Percentiles rank a stretch among this genome's conserved stretches.
phyloP scores from a whole-genome alignment of 1,139 yeast species.

The Debaryomycetaceae sp. region DNA sequence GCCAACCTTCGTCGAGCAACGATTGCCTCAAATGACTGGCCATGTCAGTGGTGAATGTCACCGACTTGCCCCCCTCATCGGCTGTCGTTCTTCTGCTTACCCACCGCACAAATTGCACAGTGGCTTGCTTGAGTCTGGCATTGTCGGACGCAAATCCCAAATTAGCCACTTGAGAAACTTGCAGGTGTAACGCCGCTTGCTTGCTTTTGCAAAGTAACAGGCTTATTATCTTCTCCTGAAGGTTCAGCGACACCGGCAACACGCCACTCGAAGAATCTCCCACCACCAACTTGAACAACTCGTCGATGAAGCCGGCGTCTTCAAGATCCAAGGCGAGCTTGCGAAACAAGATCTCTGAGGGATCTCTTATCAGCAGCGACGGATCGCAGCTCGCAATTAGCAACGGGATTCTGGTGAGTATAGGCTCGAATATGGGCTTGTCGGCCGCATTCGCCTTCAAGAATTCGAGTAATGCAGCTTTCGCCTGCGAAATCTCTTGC shows the following conservation, averaged over 20 bases:
- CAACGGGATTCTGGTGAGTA: slow-evolving; percentile 36
- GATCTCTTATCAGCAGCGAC: slow-evolving; percentile 47
- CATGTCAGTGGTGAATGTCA: slow-evolving; percentile 34
- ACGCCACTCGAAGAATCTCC: slow-evolving; percentile 36
- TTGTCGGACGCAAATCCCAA: slow-evolving; percentile 56
- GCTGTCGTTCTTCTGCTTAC: slow-evolving; percentile 26
- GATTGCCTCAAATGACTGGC: slow-evolving; percentile 49
- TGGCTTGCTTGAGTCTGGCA: slow-evolving; percentile 41
- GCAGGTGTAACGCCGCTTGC: slow-evolving; percentile 37
- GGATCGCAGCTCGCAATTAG: slow-evolving; percentile 66
- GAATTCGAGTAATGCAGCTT: slow-evolving; percentile 32
- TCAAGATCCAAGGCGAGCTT: slow-evolving; percentile 53
- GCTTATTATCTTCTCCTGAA: slow-evolving; percentile 58
- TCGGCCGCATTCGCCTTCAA: slow-evolving; percentile 19
- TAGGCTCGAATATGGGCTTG: slow-evolving; percentile 36
- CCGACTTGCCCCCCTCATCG: slow-evolving; percentile 12
- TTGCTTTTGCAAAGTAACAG: slow-evolving; percentile 52
- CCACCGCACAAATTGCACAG: slow-evolving; percentile 62
- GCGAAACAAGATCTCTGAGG: slow-evolving; percentile 48
- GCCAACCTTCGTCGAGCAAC: slow-evolving; percentile 59
- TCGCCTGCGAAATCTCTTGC: slow-evolving; percentile 46
- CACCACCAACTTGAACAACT: slow-evolving; percentile 40
- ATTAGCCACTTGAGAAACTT: slow-evolving; percentile 42
- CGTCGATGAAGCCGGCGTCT: slow-evolving; percentile 35
- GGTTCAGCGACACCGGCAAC: slow-evolving; percentile 49